phyloP scores from a whole-genome alignment of 495 filamentous ascomycete genomes.

The Barbatosphaeria neglecta region DNA sequence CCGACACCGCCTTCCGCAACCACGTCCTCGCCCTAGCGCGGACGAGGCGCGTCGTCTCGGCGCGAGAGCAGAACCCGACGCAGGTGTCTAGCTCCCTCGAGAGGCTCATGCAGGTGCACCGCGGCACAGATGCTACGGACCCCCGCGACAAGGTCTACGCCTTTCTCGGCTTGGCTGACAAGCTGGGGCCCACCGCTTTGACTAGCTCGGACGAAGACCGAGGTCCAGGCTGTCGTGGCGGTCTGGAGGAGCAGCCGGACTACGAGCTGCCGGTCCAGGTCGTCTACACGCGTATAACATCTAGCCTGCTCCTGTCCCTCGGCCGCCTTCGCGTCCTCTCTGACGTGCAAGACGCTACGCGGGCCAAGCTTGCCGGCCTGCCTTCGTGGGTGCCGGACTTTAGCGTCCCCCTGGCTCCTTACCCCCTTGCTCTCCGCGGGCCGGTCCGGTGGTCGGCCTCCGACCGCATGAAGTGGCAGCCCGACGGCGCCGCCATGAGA shows the following conservation, averaged over 20 bases:
- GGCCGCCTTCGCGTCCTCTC: slow-evolving; percentile 1
- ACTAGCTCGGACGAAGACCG: background rate
- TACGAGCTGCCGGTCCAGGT: background rate
- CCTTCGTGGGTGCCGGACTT: slow-evolving; percentile 9
- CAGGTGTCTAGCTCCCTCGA: background rate
- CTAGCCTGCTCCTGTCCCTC: background rate
- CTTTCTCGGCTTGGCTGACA: background rate
- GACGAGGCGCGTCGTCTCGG: background rate
- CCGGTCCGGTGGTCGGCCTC: slow-evolving; percentile 1
- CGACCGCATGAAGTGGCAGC: slow-evolving; percentile 1
- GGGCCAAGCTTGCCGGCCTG: background rate
- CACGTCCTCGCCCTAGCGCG: slow-evolving; percentile 1
- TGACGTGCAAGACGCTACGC: slow-evolving; percentile 2
- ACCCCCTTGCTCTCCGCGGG: slow-evolving; percentile 1
- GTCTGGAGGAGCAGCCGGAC: background rate
- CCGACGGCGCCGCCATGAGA: background rate
- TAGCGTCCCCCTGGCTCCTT: background rate
- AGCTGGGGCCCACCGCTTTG: background rate
- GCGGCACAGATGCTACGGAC: slow-evolving; percentile 1
- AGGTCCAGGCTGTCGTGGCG: background rate
- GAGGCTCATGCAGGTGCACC: slow-evolving; percentile 1
- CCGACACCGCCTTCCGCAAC: background rate
- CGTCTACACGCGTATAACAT: slow-evolving; percentile 1
- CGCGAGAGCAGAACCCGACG: background rate
- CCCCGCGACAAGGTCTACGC: slow-evolving; percentile 5